phyloP scores from a whole-genome alignment of 768 basidiomycete genomes.

The Mycena galericulata region DNA sequence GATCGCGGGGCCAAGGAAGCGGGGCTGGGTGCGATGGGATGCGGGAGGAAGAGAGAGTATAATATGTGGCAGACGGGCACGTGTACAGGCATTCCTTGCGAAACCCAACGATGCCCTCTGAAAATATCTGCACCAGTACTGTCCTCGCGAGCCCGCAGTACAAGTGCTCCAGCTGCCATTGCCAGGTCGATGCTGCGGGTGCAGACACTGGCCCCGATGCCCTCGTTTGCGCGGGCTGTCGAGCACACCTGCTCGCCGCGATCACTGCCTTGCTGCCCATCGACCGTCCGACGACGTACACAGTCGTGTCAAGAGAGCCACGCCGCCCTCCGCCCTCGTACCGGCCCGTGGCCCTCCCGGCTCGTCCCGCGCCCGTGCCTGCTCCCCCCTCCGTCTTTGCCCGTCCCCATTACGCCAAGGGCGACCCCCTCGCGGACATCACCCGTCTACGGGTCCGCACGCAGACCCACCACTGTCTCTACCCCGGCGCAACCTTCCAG shows the following conservation, averaged over 20 bases:
- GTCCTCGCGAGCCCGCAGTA: conserved; percentile 47
- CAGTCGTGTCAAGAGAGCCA: no score
- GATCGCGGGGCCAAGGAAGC: no score
- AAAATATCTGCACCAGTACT: conserved; percentile 50
- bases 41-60: neutral
- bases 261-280: conserved; percentile 35
- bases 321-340: conserved; percentile 36
- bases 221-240: conserved; percentile 63
- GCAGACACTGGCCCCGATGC: conserved; percentile 44
- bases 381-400: conserved; percentile 34
- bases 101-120: conserved; percentile 61
- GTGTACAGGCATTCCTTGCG: conserved; percentile 3
- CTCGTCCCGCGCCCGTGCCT: conserved; percentile 24
- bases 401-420: conserved; percentile 38
- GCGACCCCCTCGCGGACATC: conserved; percentile 76
- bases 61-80: neutral
- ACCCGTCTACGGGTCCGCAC: conserved; percentile 81
- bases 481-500: conserved; percentile 89
- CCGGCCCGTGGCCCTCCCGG: conserved; percentile 21
- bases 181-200: conserved; percentile 51
- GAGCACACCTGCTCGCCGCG: conserved; percentile 49
- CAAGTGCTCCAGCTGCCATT: conserved; percentile 61
- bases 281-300: conserved; percentile 20
- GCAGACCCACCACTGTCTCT: conserved; percentile 80
- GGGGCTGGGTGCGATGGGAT: neutral